phyloP scores from a whole-genome alignment of 192 early-diverging fungal species.

The Linnemannia elongata region DNA sequence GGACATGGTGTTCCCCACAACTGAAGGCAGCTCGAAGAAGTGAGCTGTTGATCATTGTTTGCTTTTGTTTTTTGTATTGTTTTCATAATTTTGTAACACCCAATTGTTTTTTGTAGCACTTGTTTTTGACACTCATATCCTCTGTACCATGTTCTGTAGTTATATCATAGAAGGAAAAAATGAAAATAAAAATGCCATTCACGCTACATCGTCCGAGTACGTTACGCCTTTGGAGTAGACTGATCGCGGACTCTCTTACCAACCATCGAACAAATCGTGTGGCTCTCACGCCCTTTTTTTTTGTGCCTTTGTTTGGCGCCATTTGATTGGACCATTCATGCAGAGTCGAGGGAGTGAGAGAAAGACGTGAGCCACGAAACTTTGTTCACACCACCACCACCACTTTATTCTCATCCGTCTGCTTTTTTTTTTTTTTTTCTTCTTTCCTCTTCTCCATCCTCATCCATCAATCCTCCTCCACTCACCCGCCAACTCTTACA shows the following conservation, averaged over 20 bases:
- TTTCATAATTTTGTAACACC: not conserved
- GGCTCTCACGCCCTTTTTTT: not conserved
- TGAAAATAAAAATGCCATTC: no score
- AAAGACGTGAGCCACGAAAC: not conserved
- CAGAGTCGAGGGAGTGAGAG: not conserved
- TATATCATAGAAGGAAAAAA: not conserved
- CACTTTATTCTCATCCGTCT: not conserved
- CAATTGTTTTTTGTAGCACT: not conserved
- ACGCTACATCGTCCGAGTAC: no score
- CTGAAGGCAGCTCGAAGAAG: not conserved
- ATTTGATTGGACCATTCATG: not conserved
- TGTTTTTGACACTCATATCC: no score
- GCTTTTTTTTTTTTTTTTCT: not conserved
- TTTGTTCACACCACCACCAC: not conserved
- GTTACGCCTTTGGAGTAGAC: no score
- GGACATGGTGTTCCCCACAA: conserved; percentile 15
- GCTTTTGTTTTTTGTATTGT: not conserved
- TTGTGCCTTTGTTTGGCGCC: conserved; percentile 1
- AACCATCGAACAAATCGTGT: no score
- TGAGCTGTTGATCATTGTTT: not conserved
- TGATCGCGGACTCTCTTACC: no score
- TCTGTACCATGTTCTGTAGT: not conserved
- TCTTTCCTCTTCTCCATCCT: not conserved
- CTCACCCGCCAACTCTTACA: not conserved
- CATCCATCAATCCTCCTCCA: not conserved